Base-by-base conservation (phyloP, 208 protist species). In the Acanthamoeba royreba region DNA sequence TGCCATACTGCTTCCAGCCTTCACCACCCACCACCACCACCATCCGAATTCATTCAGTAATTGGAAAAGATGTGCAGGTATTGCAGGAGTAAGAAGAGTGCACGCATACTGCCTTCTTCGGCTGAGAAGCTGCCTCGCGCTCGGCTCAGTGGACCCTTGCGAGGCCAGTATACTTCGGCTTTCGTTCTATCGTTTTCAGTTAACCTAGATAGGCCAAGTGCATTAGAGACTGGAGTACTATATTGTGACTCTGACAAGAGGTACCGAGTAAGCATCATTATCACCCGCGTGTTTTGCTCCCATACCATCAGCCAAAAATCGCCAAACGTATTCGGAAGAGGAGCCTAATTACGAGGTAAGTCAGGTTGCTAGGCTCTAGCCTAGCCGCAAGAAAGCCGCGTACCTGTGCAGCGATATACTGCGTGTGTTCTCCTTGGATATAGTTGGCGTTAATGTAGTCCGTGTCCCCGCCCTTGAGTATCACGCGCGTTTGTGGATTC, bases 381-480 rank as follows among this genome's bases (percentile, higher is more conserved):
- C n/a, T n/a, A n/a, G n/a, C n/a, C n/a, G 4, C 2, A 9, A 40
- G n/a, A 35, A 72, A 72, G 15, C 28, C 15, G n/a, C n/a, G 61
- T 38, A 72, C 61, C 61, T 72, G 83, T 31, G 49, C 45, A 46
- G 83, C 83, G 46, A 90, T 90, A 46, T 90, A 90, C 38, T 69
- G 49, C 52, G 45, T 55, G 25, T 66, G 13, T 38, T 58, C 83
- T 2, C 83, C 83, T 33, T 72, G 31, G 1, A 90, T 66, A 49
- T 90, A 90, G 53, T 90, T 90, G 53, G 83, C 83, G 53, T 90
- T 90, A 49, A 90, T 90, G 53, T 90, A 90, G 83, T 90, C 83
- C 22, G 83, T 69, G 35, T 66, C 52, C 17, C 83, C 83, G 11
- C 83, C 83, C 52, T 66, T n/a, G 5, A 90, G 43, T 17, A 69